A percentile compares a stretch with the other conserved stretches of the same genome.
These are phyloP conservation scores for Mycena galopus DNA, from an alignment of 768 basidiomycete species.

Conservation along the genomic window DNA sequence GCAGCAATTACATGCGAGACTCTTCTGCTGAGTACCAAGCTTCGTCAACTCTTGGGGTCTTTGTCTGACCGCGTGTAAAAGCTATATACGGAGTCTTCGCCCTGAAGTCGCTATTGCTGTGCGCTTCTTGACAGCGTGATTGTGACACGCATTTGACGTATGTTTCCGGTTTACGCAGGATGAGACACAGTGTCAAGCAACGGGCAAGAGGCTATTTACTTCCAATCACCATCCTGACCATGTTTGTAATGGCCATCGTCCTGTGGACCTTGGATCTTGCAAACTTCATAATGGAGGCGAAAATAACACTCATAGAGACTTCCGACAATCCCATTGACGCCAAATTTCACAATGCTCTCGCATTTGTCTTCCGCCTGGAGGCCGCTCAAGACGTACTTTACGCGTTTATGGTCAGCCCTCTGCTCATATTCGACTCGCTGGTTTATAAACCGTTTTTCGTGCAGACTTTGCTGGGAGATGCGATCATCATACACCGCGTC, in stretches of 20 bases:
- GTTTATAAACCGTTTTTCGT: background rate
- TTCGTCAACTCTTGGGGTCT: no score
- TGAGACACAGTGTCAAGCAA: background rate
- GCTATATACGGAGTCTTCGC: conserved; percentile 27
- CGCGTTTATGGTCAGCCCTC: conserved; percentile 25
- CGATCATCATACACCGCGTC: background rate
- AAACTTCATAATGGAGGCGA: conserved; percentile 24
- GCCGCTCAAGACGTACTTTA: conserved; percentile 22
- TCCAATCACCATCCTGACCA: conserved; percentile 4
- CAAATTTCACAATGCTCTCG: background rate
- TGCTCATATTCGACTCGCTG: background rate
- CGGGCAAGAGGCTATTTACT: background rate
- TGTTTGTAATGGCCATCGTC: conserved; percentile 25
- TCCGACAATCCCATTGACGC: background rate
- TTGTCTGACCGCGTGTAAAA: background rate
- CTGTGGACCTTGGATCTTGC: conserved; percentile 31
- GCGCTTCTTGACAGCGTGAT: no score
- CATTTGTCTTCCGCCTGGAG: background rate
- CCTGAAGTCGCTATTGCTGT: conserved; percentile 14
- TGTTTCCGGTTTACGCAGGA: background rate
- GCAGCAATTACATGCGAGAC: conserved; percentile 28
- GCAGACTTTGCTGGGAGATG: conserved; percentile 1
- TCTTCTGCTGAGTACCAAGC: conserved; percentile 19
- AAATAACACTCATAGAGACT: conserved; percentile 1
- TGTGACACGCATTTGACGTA: no score